Percentiles rank a stretch among this genome's conserved stretches.
Evolutionary conservation across 2,329 filamentous ascomycete genomes (phyloP).

Genomic region (Penicillium nordicum): DNA sequence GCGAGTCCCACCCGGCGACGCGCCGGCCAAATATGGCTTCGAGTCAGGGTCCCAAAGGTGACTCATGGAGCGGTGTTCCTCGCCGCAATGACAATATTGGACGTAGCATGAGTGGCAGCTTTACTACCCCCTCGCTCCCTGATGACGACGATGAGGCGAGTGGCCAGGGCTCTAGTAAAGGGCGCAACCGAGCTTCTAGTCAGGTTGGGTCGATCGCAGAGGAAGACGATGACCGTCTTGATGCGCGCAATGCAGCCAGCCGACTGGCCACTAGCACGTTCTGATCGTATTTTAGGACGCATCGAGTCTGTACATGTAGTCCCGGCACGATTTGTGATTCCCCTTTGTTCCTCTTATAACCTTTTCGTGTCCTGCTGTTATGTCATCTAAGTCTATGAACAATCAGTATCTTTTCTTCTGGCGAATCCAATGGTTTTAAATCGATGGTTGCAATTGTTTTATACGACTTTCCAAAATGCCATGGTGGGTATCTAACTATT

Average conservation of each 20-base stretch:
- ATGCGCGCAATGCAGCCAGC: conserved; percentile 93
- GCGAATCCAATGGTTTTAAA: neutral
- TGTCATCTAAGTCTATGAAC: conserved; percentile 18
- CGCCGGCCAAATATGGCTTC: conserved; percentile 75
- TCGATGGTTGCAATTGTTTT: neutral
- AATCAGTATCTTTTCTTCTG: neutral
- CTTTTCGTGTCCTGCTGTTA: conserved; percentile 22
- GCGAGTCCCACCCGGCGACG: conserved; percentile 75
- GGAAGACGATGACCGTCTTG: conserved; percentile 81
- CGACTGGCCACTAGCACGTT: conserved; percentile 92
- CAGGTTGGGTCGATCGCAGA: conserved; percentile 44
- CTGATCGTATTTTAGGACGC: conserved; percentile 43
- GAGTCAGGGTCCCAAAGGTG: conserved; percentile 94
- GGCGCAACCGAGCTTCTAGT: conserved; percentile 48
- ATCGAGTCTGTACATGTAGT: conserved; percentile 34
- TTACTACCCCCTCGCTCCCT: conserved; percentile 57
- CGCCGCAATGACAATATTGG: conserved; percentile 74
- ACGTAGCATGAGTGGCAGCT: conserved; percentile 71
- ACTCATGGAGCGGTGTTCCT: conserved; percentile 94
- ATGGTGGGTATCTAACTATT: neutral
- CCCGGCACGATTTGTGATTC: conserved; percentile 33
- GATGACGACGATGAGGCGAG: conserved; percentile 60
- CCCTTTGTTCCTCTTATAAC: conserved; percentile 24
- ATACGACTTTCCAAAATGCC: neutral
- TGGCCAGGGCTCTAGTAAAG: conserved; percentile 41